Percentiles rank a stretch among this genome's conserved stretches.
phyloP scores from a whole-genome alignment of 2,329 filamentous ascomycete species.

The Talaromyces verruculosus region DNA sequence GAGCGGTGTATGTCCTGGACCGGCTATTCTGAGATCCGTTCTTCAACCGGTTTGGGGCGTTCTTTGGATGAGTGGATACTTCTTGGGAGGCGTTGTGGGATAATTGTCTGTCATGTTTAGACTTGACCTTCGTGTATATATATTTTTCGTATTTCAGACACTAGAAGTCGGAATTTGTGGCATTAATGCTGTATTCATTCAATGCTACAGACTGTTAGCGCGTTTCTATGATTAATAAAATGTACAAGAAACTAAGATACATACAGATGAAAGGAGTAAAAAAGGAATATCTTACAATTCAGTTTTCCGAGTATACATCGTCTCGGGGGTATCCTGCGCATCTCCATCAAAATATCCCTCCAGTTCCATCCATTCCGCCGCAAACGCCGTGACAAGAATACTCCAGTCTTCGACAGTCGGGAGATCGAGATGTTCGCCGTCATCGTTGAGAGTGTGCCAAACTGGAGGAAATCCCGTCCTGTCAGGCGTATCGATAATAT shows the following conservation, averaged over 20 bases:
- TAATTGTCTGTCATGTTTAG: neutral
- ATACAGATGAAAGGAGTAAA: conserved; percentile 14
- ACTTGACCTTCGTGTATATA: neutral
- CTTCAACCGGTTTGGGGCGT: conserved; percentile 52
- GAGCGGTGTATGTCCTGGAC: conserved; percentile 54
- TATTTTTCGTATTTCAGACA: neutral
- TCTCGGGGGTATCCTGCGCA: neutral
- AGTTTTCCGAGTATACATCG: conserved; percentile 32
- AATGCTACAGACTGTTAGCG: conserved; percentile 9
- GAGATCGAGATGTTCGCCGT: conserved; percentile 79
- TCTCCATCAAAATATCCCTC: conserved; percentile 52
- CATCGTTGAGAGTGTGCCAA: conserved; percentile 84
- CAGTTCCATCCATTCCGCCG: conserved; percentile 89
- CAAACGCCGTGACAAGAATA: conserved; percentile 77
- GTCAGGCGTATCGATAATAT: conserved; percentile 74
- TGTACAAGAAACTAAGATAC: conserved; percentile 19
- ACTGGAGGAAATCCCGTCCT: conserved; percentile 65
- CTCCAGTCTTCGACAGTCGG: conserved; percentile 84
- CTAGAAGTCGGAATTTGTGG: neutral
- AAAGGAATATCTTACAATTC: conserved; percentile 40
- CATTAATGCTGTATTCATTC: neutral
- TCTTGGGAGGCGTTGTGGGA: conserved; percentile 38
- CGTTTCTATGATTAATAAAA: neutral
- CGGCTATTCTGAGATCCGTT: conserved; percentile 49
- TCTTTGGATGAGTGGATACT: conserved; percentile 50